Evolutionary conservation across 2,329 filamentous ascomycete species (phyloP), one percentile per base, ranked within the genome.

Genomic region (Blastomyces parvus): DNA sequence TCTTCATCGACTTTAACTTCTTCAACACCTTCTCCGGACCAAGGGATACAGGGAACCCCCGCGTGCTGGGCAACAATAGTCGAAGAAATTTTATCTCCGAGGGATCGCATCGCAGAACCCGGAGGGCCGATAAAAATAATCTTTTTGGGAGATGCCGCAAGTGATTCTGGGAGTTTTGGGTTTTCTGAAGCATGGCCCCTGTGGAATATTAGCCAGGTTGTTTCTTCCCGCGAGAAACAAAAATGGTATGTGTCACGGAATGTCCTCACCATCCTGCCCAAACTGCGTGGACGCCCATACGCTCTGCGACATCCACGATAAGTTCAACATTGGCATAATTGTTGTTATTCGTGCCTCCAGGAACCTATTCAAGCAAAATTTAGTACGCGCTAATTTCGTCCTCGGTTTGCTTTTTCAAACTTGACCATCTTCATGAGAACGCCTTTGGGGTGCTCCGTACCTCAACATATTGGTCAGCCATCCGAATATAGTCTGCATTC

Each of bases 261-360:
- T 56, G 65, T 27, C 67, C 88, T 82, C 79, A 94, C 92, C 94
- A 99, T 83, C 94, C 94, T 71, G 94, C 94, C 94, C 94, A 99
- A 19, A 99, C 94, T 64, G 94, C 94, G 74, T 99, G 94, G 65
- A 99, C 94, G 71, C 93, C 86, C 91, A 97, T 97, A 67, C 94
- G 91, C 83, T 99, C 94, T 33, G 94, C 94, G 75, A 99, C 87
- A 81, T 99, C 94, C 69, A 99, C 94, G 78, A 99, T 99, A 75
- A 99, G 84, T 81, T 99, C 94, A 65, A 99, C 94, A 76, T 99
- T 99, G 80, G 94, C 94, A 79, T 99, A 99, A 80, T 99, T 99
- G 87, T 99, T 96, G 84, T 99, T 99, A 82, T 99, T 99, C 66
- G 94, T 99, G 74, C 94, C 94, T 74, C 94, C 94, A 42, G 94